Percentiles rank a stretch among this genome's conserved stretches.
Evolutionary conservation across 78 protist genomes (phyloP).

Genomic region (Dictyostelium firmibasis): DNA sequence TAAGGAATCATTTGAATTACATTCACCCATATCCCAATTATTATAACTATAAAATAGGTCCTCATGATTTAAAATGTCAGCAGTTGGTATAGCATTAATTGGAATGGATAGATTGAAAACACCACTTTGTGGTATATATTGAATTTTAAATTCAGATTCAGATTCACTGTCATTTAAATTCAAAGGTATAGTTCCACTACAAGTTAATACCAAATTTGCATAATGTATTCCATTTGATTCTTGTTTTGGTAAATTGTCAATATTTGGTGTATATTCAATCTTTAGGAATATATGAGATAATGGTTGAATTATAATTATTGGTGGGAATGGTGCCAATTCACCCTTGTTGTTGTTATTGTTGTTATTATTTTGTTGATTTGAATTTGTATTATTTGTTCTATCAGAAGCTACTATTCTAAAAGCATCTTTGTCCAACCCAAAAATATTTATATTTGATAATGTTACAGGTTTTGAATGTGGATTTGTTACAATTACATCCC

Average conservation of each 20-base stretch:
- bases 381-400: background rate
- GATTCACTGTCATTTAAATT: background rate
- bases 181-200: background rate
- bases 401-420: background rate
- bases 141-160: background rate
- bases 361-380: background rate
- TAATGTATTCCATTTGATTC: background rate
- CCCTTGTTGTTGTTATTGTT: background rate
- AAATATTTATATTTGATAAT: background rate
- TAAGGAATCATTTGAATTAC: background rate
- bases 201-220: background rate
- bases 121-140: background rate
- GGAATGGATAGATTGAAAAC: background rate
- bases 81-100: background rate
- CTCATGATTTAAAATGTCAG: background rate
- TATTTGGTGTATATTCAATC: constrained; percentile 20
- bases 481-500: background rate
- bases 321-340: background rate
- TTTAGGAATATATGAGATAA: background rate
- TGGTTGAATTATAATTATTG: background rate
- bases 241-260: background rate
- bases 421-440: background rate
- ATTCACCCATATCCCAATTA: constrained; percentile 50
- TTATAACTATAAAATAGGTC: constrained; percentile 13
- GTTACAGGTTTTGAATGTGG: constrained; percentile 26